Conservation (phyloP, 352 stramenopile genomes). For the Bremia lactucae region DNA sequence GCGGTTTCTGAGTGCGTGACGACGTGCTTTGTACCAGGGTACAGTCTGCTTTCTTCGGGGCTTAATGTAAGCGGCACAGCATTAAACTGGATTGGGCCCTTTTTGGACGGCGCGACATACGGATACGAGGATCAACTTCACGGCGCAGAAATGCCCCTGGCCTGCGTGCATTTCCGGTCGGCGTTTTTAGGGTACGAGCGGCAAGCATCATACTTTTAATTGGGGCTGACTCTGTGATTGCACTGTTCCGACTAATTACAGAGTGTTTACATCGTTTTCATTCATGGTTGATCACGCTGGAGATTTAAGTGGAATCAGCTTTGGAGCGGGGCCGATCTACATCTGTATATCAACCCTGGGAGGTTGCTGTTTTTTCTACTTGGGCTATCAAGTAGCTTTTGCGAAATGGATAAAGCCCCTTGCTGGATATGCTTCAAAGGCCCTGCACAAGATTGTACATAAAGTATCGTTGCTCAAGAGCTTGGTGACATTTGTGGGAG, state of each 20-base stretch:
- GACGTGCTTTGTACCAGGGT: slow-evolving; percentile 62
- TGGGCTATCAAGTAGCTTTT: slow-evolving; percentile 29
- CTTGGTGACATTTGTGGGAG: slow-evolving; percentile 25
- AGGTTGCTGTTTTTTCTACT: slow-evolving; percentile 44
- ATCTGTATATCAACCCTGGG: slow-evolving; percentile 38
- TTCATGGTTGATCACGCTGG: slow-evolving; percentile 83
- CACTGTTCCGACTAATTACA: slow-evolving; percentile 11
- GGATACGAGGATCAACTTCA: slow-evolving; percentile 40
- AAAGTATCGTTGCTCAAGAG: slow-evolving; percentile 22
- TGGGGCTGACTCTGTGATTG: no score
- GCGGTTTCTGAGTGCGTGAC: slow-evolving; percentile 66
- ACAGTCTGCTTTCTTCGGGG: slow-evolving; percentile 25
- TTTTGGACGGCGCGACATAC: slow-evolving; percentile 63
- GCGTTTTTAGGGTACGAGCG: slow-evolving; percentile 64
- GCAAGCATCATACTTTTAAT: no score
- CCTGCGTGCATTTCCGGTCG: slow-evolving; percentile 56
- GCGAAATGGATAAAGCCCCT: slow-evolving; percentile 7
- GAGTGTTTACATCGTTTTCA: slow-evolving; percentile 81
- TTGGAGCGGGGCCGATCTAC: slow-evolving; percentile 45
- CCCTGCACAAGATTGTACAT: no score
- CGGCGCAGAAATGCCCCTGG: slow-evolving; percentile 19
- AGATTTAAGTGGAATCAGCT: slow-evolving; percentile 38
- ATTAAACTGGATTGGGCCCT: slow-evolving; percentile 66
- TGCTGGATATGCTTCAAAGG: no score
- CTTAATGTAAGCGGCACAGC: slow-evolving; percentile 57